A percentile compares a stretch with the other conserved stretches of the same genome.
Conservation (phyloP, 768 basidiomycete species). For the Boletus bicolor region DNA sequence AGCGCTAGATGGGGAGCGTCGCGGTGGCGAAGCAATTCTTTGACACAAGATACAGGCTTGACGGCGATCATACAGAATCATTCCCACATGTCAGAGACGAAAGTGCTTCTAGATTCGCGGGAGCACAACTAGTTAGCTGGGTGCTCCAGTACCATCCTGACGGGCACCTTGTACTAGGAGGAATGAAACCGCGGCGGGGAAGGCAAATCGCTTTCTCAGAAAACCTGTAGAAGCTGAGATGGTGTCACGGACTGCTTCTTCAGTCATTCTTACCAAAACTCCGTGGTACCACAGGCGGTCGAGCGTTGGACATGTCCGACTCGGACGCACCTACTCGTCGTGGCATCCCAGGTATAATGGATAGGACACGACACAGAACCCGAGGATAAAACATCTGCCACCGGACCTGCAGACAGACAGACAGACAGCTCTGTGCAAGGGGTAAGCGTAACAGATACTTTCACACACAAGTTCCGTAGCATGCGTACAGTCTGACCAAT, state of each 20-base stretch:
- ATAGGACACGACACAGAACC: constrained; percentile 5
- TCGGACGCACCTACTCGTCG: constrained; percentile 1
- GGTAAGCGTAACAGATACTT: not conserved
- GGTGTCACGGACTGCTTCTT: not conserved
- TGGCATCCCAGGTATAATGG: constrained; percentile 5
- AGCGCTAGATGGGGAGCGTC: not conserved
- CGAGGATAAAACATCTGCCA: not conserved
- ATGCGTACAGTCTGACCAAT: constrained; percentile 18
- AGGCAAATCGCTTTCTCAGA: constrained; percentile 11
- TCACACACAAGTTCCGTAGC: not conserved
- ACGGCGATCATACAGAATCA: constrained; percentile 45
- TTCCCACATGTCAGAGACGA: constrained; percentile 32
- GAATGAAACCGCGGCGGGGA: not conserved
- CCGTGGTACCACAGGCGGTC: not conserved
- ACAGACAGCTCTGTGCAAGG: constrained; percentile 10
- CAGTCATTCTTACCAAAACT: constrained; percentile 12
- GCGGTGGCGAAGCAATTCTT: constrained; percentile 28
- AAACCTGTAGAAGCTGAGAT: constrained; percentile 11
- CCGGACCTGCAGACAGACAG: constrained; percentile 12
- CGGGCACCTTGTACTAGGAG: constrained; percentile 7
- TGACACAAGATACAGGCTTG: constrained; percentile 35
- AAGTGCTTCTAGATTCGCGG: constrained; percentile 7
- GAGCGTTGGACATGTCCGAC: not conserved
- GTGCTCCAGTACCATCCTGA: constrained; percentile 19
- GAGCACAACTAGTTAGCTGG: constrained; percentile 7